These are phyloP conservation scores for Takashimella koratensis DNA, from an alignment of 1,284 basidiomycete species.

Conservation along the genomic window DNA sequence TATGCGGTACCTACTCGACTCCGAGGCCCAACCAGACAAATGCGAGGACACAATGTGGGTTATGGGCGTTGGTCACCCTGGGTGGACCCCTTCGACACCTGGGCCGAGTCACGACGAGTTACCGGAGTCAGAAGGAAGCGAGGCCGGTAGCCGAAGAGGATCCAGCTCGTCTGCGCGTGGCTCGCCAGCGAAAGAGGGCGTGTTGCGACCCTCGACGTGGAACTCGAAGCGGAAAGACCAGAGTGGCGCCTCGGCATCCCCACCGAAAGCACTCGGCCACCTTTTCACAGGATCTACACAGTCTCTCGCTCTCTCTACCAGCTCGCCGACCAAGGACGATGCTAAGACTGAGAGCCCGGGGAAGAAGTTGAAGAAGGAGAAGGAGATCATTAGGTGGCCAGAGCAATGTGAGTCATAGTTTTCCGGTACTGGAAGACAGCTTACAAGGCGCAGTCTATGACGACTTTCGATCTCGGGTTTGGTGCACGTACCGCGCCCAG, in stretches of 20 bases:
- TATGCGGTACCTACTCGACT: slow-evolving; percentile 76
- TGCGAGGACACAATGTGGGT: slow-evolving; percentile 78
- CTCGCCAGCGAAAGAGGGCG: slow-evolving; percentile 19
- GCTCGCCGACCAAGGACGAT: slow-evolving; percentile 15
- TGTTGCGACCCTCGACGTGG: neutral
- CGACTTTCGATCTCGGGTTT: slow-evolving; percentile 84
- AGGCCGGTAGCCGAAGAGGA: slow-evolving; percentile 41
- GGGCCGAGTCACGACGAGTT: slow-evolving; percentile 5
- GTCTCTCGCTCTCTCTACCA: neutral
- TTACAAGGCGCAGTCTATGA: slow-evolving; percentile 74
- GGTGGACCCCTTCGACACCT: slow-evolving; percentile 40
- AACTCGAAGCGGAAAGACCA: neutral
- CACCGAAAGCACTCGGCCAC: slow-evolving; percentile 6
- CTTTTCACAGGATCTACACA: neutral
- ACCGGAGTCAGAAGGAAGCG: slow-evolving; percentile 4
- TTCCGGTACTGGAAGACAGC: neutral
- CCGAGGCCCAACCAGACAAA: slow-evolving; percentile 70
- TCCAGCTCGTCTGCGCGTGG: slow-evolving; percentile 55
- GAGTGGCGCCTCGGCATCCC: neutral
- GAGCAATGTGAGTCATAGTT: slow-evolving; percentile 34
- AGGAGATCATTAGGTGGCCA: slow-evolving; percentile 43
- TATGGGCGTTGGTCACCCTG: slow-evolving; percentile 69
- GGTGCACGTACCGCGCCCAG: slow-evolving; percentile 88
- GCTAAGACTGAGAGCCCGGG: neutral
- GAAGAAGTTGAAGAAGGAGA: slow-evolving; percentile 27